Conservation (phyloP, 441 rosid genomes). For the Codiaeum variegatum region DNA sequence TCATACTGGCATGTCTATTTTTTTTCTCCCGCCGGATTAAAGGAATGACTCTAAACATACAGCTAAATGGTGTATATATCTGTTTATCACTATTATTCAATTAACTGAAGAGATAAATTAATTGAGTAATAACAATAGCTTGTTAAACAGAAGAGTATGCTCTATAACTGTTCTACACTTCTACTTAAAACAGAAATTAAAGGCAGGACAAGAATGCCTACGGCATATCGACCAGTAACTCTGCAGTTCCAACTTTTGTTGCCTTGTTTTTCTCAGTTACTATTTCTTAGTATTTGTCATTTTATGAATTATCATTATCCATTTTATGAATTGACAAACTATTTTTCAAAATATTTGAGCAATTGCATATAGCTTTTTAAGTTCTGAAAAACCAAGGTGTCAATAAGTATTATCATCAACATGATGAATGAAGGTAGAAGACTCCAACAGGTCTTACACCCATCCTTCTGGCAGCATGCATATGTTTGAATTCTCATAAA, state of each 20-base stretch:
- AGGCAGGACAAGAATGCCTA: not conserved
- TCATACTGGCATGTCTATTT: not conserved
- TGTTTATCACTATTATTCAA: not conserved
- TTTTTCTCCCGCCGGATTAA: no score
- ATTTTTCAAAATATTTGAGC: conserved; percentile 1
- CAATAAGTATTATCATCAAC: not conserved
- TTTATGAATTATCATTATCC: not conserved
- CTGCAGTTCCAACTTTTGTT: not conserved
- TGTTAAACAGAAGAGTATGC: not conserved
- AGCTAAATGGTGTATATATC: not conserved
- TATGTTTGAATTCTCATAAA: not conserved
- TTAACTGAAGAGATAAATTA: not conserved
- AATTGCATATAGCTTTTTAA: conserved; percentile 1
- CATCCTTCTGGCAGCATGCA: not conserved
- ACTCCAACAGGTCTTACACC: conserved; percentile 1
- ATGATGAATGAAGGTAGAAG: conserved; percentile 4
- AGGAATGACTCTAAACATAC: no score
- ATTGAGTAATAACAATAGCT: not conserved
- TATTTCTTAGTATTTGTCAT: not conserved
- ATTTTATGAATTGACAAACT: not conserved
- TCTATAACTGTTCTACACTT: not conserved
- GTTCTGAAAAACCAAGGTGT: not conserved
- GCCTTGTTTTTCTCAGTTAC: not conserved
- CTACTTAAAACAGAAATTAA: not conserved
- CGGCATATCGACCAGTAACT: not conserved